Conservation (phyloP, 257 asterid genomes). For the Perilla frutescens region DNA sequence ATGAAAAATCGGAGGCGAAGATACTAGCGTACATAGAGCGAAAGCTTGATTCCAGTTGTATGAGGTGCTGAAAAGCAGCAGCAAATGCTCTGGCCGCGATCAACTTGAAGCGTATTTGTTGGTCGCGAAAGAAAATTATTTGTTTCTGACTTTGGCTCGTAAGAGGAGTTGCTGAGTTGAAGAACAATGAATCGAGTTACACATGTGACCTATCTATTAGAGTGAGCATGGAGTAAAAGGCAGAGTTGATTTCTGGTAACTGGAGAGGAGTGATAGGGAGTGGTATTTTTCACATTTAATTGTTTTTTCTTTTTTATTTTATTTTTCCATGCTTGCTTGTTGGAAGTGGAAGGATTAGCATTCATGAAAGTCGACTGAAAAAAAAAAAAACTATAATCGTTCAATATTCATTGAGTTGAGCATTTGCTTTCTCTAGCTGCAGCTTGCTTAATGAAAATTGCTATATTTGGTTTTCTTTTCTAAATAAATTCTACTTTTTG, state of each 20-base stretch:
- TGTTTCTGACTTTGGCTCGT: slow-evolving; percentile 28
- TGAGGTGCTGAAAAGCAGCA: slow-evolving; percentile 34
- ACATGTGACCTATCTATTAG: slow-evolving; percentile 41
- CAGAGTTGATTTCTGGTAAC: slow-evolving; percentile 31
- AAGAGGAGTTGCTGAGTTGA: slow-evolving; percentile 39
- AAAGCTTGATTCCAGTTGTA: slow-evolving; percentile 17
- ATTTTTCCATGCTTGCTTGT: slow-evolving; percentile 26
- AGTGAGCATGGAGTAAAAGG: slow-evolving; percentile 39
- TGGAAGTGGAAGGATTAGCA: slow-evolving; percentile 29
- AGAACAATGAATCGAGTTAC: slow-evolving; percentile 37
- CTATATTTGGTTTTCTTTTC: too few species aligned
- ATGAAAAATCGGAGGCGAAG: slow-evolving; percentile 36
- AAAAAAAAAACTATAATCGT: slow-evolving; percentile 26
- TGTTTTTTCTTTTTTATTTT: background rate
- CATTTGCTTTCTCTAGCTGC: too few species aligned
- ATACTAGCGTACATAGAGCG: slow-evolving; percentile 35
- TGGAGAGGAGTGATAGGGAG: slow-evolving; percentile 31
- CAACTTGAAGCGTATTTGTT: slow-evolving; percentile 28
- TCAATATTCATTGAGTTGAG: slow-evolving; percentile 18
- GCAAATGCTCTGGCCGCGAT: slow-evolving; percentile 36
- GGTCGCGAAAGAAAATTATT: slow-evolving; percentile 33
- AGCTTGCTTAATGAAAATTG: too few species aligned
- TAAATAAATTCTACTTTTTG: too few species aligned
- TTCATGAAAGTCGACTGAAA: slow-evolving; percentile 29
- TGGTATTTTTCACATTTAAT: slow-evolving; percentile 21